Conservation (phyloP, 73 alveolate species). For the Tetrahymena thermophila region DNA sequence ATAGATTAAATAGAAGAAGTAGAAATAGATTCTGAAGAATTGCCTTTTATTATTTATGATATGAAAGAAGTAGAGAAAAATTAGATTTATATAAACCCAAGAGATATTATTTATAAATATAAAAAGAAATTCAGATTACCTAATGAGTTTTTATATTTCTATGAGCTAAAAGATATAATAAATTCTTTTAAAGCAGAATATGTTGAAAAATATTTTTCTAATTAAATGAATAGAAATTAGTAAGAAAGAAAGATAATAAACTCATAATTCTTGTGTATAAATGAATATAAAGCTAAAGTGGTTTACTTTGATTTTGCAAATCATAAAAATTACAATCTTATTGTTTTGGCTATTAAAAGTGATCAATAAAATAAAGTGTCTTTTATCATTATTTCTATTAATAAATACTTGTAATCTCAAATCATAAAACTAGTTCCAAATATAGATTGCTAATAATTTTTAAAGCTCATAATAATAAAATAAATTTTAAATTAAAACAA, state of each 20-base stretch:
- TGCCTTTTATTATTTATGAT: neutral
- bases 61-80: neutral
- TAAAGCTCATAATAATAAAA: neutral
- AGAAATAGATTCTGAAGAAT: neutral
- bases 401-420: neutral
- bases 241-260: neutral
- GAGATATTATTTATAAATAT: neutral
- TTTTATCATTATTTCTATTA: neutral
- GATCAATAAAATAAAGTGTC: neutral
- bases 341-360: neutral
- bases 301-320: neutral
- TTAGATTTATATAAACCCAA: neutral
- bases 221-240: neutral
- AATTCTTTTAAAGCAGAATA: neutral
- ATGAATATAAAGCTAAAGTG: neutral
- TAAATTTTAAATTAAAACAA: neutral
- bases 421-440: neutral
- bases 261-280: neutral
- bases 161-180: neutral
- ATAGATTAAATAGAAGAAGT: neutral
- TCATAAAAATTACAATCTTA: neutral
- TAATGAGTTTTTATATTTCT: neutral
- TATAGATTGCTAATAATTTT: neutral
- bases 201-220: neutral
- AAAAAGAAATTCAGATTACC: neutral